These are phyloP conservation scores for Saccharomycopsis oosterbeekiorum DNA, from an alignment of 805 yeast species.

Conservation along the genomic window DNA sequence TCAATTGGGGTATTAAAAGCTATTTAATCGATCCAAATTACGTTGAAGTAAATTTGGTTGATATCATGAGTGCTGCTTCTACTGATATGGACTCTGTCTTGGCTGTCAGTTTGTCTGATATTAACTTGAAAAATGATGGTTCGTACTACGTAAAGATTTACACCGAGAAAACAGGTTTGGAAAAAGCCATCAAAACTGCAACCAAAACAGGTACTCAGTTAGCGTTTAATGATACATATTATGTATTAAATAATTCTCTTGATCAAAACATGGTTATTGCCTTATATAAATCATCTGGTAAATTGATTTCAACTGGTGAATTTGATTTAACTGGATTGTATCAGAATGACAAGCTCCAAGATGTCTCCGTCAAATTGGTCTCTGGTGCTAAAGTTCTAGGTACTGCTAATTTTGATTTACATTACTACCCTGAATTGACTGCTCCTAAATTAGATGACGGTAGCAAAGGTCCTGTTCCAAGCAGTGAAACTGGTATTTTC, in stretches of 20 bases:
- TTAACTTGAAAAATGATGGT: slow-evolving; percentile 34
- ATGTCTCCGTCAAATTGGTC: slow-evolving; percentile 21
- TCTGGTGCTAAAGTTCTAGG: slow-evolving; percentile 27
- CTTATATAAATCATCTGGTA: slow-evolving; percentile 9
- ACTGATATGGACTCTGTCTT: slow-evolving; percentile 64
- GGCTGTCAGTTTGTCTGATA: slow-evolving; percentile 51
- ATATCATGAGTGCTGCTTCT: slow-evolving; percentile 49
- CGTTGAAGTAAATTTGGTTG: slow-evolving; percentile 65
- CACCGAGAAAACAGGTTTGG: slow-evolving; percentile 35
- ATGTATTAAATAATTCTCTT: slow-evolving; percentile 45
- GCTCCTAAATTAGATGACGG: slow-evolving; percentile 18
- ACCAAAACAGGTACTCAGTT: slow-evolving; percentile 52
- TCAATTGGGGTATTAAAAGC: slow-evolving; percentile 64
- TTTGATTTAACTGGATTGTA: slow-evolving; percentile 44
- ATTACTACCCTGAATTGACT: slow-evolving; percentile 18
- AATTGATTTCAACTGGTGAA: slow-evolving; percentile 14
- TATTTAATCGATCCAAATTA: slow-evolving; percentile 79
- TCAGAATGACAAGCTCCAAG: slow-evolving; percentile 39
- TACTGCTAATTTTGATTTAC: slow-evolving; percentile 43
- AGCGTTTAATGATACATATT: slow-evolving; percentile 56
- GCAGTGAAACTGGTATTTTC: slow-evolving; percentile 65
- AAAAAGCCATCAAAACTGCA: slow-evolving; percentile 35
- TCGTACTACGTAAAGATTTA: slow-evolving; percentile 51
- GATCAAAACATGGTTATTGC: slow-evolving; percentile 40
- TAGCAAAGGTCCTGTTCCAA: slow-evolving; percentile 29